A percentile compares a stretch with the other conserved stretches of the same genome.
Conservation (phyloP, 352 stramenopile species). For the Pythium sp. region DNA sequence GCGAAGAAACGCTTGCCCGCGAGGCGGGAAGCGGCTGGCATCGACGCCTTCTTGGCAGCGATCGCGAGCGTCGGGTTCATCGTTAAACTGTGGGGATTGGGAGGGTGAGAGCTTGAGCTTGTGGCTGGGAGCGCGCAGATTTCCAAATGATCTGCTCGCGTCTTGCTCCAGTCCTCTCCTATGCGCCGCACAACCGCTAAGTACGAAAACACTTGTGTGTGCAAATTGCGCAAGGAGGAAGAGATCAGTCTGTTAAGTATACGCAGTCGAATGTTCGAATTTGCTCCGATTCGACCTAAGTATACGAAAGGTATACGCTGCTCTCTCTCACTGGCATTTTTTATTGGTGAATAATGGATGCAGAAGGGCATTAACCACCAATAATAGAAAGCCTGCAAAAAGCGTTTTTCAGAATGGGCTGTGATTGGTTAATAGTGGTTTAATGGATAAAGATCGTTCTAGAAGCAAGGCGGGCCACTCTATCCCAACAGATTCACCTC, state of each 20-base stretch:
- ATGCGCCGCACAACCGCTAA: constrained; percentile 3
- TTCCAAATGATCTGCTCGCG: constrained; percentile 15
- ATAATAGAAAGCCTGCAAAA: background rate
- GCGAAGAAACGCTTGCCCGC: constrained; percentile 69
- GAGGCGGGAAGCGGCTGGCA: constrained; percentile 27
- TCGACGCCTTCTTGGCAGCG: constrained; percentile 62
- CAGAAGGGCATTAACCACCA: too few species aligned
- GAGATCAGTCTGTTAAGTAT: background rate
- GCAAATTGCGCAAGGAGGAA: background rate
- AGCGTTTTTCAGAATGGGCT: too few species aligned
- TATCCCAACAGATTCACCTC: background rate
- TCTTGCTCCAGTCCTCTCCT: background rate
- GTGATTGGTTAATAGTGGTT: background rate
- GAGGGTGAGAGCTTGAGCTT: background rate
- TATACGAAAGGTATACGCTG: background rate
- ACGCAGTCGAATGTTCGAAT: constrained; percentile 2
- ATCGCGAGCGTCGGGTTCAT: constrained; percentile 77
- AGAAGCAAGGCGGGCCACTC: background rate
- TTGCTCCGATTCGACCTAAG: background rate
- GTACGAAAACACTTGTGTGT: constrained; percentile 1
- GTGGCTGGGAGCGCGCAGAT: constrained; percentile 19
- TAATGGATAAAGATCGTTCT: constrained; percentile 13
- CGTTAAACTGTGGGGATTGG: constrained; percentile 10
- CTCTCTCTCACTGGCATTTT: background rate
- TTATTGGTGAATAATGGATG: background rate